Evolutionary conservation across 495 filamentous ascomycete species (phyloP), one percentile per base, ranked within the genome.

Genomic region (Penicillium cataractarum): DNA sequence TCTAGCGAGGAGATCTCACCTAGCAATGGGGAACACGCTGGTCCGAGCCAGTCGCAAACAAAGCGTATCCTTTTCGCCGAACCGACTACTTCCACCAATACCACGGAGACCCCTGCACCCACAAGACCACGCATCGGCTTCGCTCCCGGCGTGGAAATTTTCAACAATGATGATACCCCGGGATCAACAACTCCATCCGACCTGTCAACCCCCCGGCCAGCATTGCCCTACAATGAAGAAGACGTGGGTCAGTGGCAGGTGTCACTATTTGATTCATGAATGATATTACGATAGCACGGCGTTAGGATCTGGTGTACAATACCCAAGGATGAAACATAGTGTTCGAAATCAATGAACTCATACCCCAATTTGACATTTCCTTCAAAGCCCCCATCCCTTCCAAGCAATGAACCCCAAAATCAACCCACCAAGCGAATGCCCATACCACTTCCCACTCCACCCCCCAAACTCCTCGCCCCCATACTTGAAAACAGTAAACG

Each of bases 21-120:
- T 0, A 74, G 80, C 55, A 57, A 69, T n/a, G 66, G 68, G 22
- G 52, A 39, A 4, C 56, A 22, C 27, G 27, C 21, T 1, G 13
- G 22, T n/a, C 22, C 24, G 35, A 42, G 22, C 6, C 13, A 27
- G 35, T 2, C 2, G 33, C 17, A 6, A n/a, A 27, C 24, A n/a
- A 42, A 29, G 24, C 32, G 54, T 7, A 4, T 15, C 6, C 37
- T 40, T 26, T 39, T 39, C n/a, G 22, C 5, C 22, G 35, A 29
- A 29, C n/a, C 35, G 17, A 9, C 17, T 10, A n/a, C 33, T 17
- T n/a, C 6, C 13, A 13, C 52, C 13, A 22, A 29, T 29, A 17
- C 35, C 12, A 22, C 19, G 5, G 54, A 8, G 21, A 27, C 27
- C 6, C 17, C 54, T 8, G 26, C 19, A 2, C 21, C 54, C 37